These are phyloP conservation scores for Scopulariopsis brevicaulis DNA, from an alignment of 2,329 filamentous ascomycete species.

Conservation along the genomic window DNA sequence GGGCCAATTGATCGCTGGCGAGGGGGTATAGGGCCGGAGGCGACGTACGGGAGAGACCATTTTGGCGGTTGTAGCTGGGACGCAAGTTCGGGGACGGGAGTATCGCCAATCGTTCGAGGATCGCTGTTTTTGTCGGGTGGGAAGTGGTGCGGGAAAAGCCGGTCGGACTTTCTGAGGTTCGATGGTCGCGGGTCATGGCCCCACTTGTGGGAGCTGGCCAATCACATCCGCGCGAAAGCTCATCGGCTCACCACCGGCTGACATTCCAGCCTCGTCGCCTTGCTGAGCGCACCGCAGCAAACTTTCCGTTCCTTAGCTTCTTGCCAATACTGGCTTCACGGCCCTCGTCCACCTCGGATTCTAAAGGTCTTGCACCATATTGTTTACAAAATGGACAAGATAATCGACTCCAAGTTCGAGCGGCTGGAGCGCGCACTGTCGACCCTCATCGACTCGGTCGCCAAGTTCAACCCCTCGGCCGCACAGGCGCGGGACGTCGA, in stretches of 20 bases:
- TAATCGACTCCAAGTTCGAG: conserved; percentile 52
- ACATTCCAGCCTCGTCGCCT: conserved; percentile 1
- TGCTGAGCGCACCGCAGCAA: background rate
- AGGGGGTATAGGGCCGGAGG: background rate
- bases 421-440: conserved; percentile 56
- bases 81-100: conserved; percentile 14
- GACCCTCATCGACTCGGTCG: conserved; percentile 65
- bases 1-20: conserved; percentile 4
- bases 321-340: background rate
- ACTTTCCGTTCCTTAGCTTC: background rate
- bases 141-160: conserved; percentile 6
- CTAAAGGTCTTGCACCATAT: background rate
- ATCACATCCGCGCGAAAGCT: conserved; percentile 7
- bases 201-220: background rate
- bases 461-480: conserved; percentile 68
- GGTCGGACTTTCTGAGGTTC: background rate
- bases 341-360: background rate
- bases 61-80: conserved; percentile 17
- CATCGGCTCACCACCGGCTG: background rate
- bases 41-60: conserved; percentile 28
- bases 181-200: background rate
- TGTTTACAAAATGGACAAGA: conserved; percentile 42
- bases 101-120: conserved; percentile 14
- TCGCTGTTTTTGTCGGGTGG: conserved; percentile 6
- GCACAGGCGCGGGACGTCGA: conserved; percentile 58